These are phyloP conservation scores for Didymella glomerata DNA, from an alignment of 2,329 filamentous ascomycete genomes.

Conservation along the genomic window DNA sequence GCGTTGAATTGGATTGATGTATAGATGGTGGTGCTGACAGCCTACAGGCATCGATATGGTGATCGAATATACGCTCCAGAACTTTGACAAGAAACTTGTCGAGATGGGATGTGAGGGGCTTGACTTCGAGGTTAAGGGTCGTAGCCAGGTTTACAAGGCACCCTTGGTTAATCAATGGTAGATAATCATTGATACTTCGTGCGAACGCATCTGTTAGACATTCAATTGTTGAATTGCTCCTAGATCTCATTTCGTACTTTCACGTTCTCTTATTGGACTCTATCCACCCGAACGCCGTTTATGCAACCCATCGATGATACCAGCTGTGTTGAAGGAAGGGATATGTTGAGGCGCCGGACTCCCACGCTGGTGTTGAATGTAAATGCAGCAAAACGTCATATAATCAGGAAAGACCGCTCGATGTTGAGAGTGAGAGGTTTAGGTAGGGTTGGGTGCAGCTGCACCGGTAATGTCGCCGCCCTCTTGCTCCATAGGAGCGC, in stretches of 20 bases:
- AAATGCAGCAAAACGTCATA: conserved; percentile 19
- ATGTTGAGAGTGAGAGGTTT: conserved; percentile 22
- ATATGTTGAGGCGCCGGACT: conserved; percentile 26
- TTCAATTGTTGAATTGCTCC: neutral
- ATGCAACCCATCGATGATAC: conserved; percentile 14
- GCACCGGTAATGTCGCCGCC: conserved; percentile 44
- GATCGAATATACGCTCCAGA: neutral
- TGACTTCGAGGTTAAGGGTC: neutral
- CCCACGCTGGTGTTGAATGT: conserved; percentile 25
- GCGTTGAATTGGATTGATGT: neutral
- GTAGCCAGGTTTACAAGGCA: neutral
- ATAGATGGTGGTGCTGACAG: neutral
- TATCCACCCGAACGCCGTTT: conserved; percentile 15
- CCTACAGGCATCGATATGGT: neutral
- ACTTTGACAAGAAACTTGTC: neutral
- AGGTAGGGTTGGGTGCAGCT: conserved; percentile 46
- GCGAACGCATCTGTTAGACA: no score
- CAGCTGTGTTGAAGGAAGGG: conserved; percentile 26
- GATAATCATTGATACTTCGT: neutral
- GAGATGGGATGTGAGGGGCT: neutral
- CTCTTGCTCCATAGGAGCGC: conserved; percentile 75
- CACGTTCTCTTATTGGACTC: neutral
- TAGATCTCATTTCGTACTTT: neutral
- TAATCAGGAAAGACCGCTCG: neutral
- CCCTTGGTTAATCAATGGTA: neutral